Evolutionary conservation across 1,284 basidiomycete genomes (phyloP), one percentile per base, ranked within the genome.

Genomic region (Cystobasidium slooffiae): DNA sequence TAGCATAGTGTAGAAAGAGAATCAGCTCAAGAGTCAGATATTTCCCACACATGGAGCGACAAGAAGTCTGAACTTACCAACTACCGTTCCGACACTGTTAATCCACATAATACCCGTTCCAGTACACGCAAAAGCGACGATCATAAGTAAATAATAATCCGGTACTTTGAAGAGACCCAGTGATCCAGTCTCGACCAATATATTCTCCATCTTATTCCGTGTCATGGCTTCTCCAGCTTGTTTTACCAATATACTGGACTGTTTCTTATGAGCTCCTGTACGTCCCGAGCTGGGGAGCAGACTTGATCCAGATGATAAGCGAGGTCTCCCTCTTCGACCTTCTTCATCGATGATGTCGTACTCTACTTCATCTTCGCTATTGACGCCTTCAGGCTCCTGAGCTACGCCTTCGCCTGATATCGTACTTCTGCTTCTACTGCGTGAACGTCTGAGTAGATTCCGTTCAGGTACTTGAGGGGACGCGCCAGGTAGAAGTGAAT

Each of bases 51-150:
- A 8, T 47, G 14, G 16, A 12, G 16, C 9, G 31, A 12, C 8
- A 51, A 6, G 9, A 56, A 18, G 37, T 2, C 10, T 44, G 12
- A 10, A 43, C 66, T 31, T 41, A 68, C 66, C 66, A 44, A 73
- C 70, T 9, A 66, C 63, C 6, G 70, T 73, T 10, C 70, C 70
- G 20, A 73, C 70, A n/a, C 59, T 65, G 41, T 73, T 73, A 20
- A 73, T 73, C 70, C 70, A 73, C 70, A 73, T 73, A 16, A 73
- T 51, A 24, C 70, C 70, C 31, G 70, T 73, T 20, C 70, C 70
- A 31, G 70, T 73, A 37, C 53, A 53, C 44, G 52, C 55, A 44
- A 73, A 73, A 7, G 53, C 31, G 6, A 66, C 70, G 14, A 73
- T 37, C 70, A 73, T 73, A 52, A 73, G 63, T 12, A 65, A 41